Conservation (phyloP, 2,329 filamentous ascomycete species). For the Helotiales sp. region DNA sequence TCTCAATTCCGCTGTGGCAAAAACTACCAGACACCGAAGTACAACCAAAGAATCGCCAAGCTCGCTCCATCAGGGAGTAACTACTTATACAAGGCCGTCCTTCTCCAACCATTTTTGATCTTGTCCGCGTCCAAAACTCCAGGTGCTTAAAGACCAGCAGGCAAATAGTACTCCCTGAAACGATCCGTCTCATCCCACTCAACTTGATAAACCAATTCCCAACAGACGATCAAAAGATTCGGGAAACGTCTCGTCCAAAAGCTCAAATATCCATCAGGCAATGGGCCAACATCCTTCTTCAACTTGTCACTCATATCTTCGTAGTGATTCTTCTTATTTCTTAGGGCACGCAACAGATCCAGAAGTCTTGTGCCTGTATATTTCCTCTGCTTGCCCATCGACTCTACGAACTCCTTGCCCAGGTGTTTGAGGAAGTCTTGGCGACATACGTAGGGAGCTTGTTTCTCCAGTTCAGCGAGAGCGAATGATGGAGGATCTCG, state of each 20-base stretch:
- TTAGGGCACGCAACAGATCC: slow-evolving; percentile 83
- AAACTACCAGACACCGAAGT: not conserved
- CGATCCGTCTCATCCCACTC: slow-evolving; percentile 56
- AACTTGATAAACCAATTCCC: slow-evolving; percentile 63
- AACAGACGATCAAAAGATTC: slow-evolving; percentile 68
- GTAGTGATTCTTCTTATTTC: slow-evolving; percentile 98
- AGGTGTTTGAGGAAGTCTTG: slow-evolving; percentile 80
- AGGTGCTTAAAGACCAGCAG: slow-evolving; percentile 36
- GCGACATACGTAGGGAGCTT: slow-evolving; percentile 59
- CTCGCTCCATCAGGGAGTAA: not conserved
- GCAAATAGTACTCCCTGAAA: slow-evolving; percentile 74
- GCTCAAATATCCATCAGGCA: slow-evolving; percentile 68
- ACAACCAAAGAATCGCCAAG: not conserved
- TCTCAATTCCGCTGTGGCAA: not conserved
- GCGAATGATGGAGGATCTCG: slow-evolving; percentile 78
- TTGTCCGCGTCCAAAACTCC: not conserved
- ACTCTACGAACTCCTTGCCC: slow-evolving; percentile 83
- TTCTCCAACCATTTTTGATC: not conserved
- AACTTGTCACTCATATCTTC: slow-evolving; percentile 89
- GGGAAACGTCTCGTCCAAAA: slow-evolving; percentile 74
- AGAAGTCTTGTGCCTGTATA: slow-evolving; percentile 85
- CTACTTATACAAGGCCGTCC: slow-evolving; percentile 3
- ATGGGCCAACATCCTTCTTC: slow-evolving; percentile 67
- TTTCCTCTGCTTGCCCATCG: slow-evolving; percentile 90
- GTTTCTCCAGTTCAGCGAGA: slow-evolving; percentile 63